Conservation (phyloP, 225 moss, liverwort and hornwort species). For the Sphagnum tenellum region DNA sequence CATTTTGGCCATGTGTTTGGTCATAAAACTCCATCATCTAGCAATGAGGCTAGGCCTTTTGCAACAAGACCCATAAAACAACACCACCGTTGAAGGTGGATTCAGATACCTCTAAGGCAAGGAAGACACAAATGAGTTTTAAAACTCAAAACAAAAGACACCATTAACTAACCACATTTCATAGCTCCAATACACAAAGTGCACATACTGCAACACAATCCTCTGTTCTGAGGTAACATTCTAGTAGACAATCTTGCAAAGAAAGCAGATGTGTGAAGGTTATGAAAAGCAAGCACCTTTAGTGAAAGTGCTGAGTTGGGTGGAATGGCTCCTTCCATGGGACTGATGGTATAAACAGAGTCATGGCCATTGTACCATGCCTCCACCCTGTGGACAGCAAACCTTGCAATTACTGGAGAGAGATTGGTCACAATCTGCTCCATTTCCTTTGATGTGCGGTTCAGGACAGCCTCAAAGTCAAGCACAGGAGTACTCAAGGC, state of each 20-base stretch:
- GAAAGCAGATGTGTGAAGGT: conserved; percentile 1
- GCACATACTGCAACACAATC: too few species aligned
- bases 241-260: background rate
- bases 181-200: too few species aligned
- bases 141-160: too few species aligned
- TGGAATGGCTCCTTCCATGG: conserved; percentile 74
- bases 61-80: too few species aligned
- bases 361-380: conserved; percentile 48
- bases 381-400: conserved; percentile 67
- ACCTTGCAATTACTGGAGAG: conserved; percentile 70
- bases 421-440: conserved; percentile 70
- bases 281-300: conserved; percentile 33
- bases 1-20: too few species aligned
- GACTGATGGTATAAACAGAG: conserved; percentile 53
- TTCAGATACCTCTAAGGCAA: too few species aligned
- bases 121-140: too few species aligned
- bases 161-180: too few species aligned
- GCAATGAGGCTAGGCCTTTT: too few species aligned
- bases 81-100: too few species aligned
- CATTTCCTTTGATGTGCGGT: conserved; percentile 69
- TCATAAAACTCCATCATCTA: too few species aligned
- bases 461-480: conserved; percentile 70
- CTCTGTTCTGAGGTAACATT: too few species aligned
- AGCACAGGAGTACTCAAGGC: conserved; percentile 44
- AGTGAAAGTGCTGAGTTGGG: conserved; percentile 59